A percentile compares a stretch with the other conserved stretches of the same genome.
phyloP scores from a whole-genome alignment of 2,329 filamentous ascomycete species.

The Nothophoma quercina region DNA sequence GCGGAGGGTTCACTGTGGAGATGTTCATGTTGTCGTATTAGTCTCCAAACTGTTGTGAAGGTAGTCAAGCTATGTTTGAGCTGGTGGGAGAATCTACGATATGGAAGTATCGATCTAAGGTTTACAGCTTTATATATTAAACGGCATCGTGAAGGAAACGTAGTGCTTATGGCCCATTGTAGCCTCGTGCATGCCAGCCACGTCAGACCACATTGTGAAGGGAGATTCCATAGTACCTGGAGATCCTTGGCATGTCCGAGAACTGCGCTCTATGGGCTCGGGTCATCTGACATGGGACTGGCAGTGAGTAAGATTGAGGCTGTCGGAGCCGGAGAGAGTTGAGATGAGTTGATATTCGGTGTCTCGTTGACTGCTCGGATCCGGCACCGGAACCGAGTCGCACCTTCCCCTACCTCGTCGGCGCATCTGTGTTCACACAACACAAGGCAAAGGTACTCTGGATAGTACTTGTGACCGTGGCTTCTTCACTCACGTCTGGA shows the following conservation, averaged over 20 bases:
- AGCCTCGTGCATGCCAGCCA: neutral
- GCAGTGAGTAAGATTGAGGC: neutral
- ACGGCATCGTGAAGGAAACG: neutral
- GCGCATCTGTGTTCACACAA: too few relatives aligned
- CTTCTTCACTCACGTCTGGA: too few relatives aligned
- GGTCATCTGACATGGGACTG: neutral
- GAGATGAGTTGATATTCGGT: neutral
- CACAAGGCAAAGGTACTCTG: too few relatives aligned
- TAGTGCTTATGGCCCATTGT: conserved; percentile 6
- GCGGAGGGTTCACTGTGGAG: conserved; percentile 24
- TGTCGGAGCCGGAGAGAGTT: conserved; percentile 1
- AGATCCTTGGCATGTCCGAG: neutral
- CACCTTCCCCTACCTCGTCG: too few relatives aligned
- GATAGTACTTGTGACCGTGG: too few relatives aligned
- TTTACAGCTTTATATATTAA: neutral
- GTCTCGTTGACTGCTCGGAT: neutral
- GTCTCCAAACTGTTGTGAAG: neutral
- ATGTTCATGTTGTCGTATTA: conserved; percentile 23
- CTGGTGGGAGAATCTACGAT: neutral
- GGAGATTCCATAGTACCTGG: neutral
- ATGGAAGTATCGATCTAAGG: neutral
- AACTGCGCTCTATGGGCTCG: neutral
- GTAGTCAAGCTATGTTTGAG: neutral
- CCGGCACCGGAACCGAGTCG: conserved; percentile 9
- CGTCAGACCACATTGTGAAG: neutral